Evolutionary conservation across 331 rosid species (phyloP).

Genomic region (Spiraea crenata): DNA sequence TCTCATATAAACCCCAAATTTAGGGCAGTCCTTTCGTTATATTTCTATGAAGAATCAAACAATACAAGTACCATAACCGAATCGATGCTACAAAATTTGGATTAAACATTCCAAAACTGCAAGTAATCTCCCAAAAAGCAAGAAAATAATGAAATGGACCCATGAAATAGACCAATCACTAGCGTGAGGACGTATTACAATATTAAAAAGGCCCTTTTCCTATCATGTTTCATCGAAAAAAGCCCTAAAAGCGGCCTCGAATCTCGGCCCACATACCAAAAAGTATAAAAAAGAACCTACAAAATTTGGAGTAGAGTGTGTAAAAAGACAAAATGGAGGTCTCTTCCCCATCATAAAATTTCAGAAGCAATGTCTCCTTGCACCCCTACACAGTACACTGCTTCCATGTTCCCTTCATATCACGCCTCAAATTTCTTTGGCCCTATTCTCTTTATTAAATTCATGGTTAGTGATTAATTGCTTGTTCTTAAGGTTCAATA

Average conservation of each 20-base stretch:
- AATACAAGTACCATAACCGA: too few species aligned
- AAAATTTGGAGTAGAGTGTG: not conserved
- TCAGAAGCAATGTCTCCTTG: constrained; percentile 42
- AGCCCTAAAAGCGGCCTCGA: constrained; percentile 28
- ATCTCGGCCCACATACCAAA: constrained; percentile 22
- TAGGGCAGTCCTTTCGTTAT: too few species aligned
- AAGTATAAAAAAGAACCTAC: not conserved
- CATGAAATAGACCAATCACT: not conserved
- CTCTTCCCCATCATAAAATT: constrained; percentile 16
- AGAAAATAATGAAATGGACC: too few species aligned
- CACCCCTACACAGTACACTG: constrained; percentile 36
- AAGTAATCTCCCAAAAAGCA: too few species aligned
- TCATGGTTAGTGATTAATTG: not conserved
- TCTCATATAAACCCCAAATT: not conserved
- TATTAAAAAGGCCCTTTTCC: constrained; percentile 1
- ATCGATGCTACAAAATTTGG: too few species aligned
- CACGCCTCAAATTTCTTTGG: constrained; percentile 36
- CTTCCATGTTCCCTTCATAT: constrained; percentile 41
- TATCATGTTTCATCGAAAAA: not conserved
- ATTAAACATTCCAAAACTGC: too few species aligned
- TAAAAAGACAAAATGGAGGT: constrained; percentile 30
- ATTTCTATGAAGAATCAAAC: too few species aligned
- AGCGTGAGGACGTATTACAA: not conserved
- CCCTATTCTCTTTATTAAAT: not conserved
- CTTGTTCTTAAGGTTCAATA: not conserved